Base-by-base conservation (phyloP, 2,329 filamentous ascomycete genomes). In the Trichoderma harzianum region DNA sequence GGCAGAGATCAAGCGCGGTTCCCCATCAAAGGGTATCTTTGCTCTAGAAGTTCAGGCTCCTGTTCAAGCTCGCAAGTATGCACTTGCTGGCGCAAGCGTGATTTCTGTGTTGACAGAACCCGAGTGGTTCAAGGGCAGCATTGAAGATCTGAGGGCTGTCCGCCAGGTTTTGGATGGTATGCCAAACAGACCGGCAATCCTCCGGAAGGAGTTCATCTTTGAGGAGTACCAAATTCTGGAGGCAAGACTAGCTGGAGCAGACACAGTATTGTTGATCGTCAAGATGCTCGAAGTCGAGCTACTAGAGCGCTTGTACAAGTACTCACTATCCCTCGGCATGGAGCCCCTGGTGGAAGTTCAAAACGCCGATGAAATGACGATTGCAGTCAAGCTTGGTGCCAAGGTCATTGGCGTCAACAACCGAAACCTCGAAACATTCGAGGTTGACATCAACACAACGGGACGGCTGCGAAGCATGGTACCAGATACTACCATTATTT, bases 71-170 rank as follows among this genome's bases (percentile, higher is more conserved):
- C 90, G 91, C 74, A 94, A 92, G 76, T 99, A 99, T 80, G 96
- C 97, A 11, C 87, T 96, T 66, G 95, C 96, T 7, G 97, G 96
- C 16, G 96, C 96, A 62, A 98, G 95, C 79, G 94, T 97, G 51
- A 99, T 99, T 75, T 98, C 96, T 1, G 96, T 99, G n/a, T 88
- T 99, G 61, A 99, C 96, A 0, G 96, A 99, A 82, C 96, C 97
- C 0, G 93, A 98, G 79, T 99, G 96, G 96, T 99, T 99, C 86
- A 98, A 98, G 83, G 96, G 96, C 62, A 97, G 92, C 81, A 95
- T 99, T 73, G 95, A 99, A 72, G 96, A 99, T 79, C 84, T 99
- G 69, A 90, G 93, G 73, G 90, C 92, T 39, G 96, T 98, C 34
- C 90, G 96, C 58, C 93, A 95, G 81, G 94, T 93, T 63, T 84